Evolutionary conservation across 2,329 filamentous ascomycete species (phyloP).

Genomic region (Fusarium kyushuense): DNA sequence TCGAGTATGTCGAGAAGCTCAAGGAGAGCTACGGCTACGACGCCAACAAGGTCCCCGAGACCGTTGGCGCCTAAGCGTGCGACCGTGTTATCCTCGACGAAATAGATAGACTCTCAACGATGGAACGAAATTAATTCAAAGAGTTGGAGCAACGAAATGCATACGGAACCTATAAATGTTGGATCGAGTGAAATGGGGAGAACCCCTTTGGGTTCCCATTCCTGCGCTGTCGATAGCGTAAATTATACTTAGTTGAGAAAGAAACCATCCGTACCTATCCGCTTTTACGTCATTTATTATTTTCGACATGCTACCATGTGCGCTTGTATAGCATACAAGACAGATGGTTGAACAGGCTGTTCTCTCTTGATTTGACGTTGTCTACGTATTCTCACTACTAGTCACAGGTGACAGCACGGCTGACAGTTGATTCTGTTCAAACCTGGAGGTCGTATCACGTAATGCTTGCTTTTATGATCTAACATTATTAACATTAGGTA

Average conservation of each 20-base stretch:
- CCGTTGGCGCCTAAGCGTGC: constrained; percentile 55
- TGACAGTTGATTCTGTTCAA: constrained; percentile 6
- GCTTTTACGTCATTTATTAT: constrained; percentile 19
- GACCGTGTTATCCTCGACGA: background rate
- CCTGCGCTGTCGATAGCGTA: constrained; percentile 21
- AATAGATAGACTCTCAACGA: constrained; percentile 25
- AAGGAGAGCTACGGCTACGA: constrained; percentile 78
- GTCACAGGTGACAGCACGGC: constrained; percentile 19
- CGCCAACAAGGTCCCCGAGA: constrained; percentile 71
- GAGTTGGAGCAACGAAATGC: constrained; percentile 25
- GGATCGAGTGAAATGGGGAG: constrained; percentile 19
- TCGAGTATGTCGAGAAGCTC: constrained; percentile 76
- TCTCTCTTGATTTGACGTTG: background rate
- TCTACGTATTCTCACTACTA: constrained; percentile 1
- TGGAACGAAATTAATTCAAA: constrained; percentile 21
- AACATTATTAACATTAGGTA: background rate
- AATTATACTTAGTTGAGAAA: constrained; percentile 29
- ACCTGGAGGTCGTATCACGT: constrained; percentile 10
- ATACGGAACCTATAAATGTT: constrained; percentile 27
- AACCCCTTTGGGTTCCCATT: constrained; percentile 9
- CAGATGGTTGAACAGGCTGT: background rate
- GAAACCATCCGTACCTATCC: constrained; percentile 43
- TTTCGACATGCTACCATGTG: background rate
- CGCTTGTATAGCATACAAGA: background rate
- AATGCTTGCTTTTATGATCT: background rate